Base-by-base conservation (phyloP, 1,284 basidiomycete species). In the Ustilago bromivora region DNA sequence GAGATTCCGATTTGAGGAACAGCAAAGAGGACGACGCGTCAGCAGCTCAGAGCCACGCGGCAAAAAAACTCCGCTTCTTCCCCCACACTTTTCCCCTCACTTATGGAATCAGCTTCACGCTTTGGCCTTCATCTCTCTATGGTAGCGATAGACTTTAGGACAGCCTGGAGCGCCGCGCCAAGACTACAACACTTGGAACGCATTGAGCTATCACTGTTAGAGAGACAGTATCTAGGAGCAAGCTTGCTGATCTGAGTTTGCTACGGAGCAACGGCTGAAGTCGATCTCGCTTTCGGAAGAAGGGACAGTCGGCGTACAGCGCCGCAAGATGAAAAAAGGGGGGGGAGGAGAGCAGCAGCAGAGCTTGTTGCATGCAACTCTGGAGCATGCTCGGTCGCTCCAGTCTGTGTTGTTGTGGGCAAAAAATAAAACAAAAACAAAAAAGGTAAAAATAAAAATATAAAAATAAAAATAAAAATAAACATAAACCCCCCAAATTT, bases 371-470 rank as follows among this genome's bases (percentile, higher is more conserved):
- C 9, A 11, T 51, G 49, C 49, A 51, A 31, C 49, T 32, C 49
- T 31, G 49, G 49, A 34, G 49, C 49, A 51, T n/a, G 28, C 31
- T 51, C 49, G 49, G 49, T 51, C 49, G 49, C 49, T 51, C 49
- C 49, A 51, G 49, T 51, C 8, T 23, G 31, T 51, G 28, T 51
- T 32, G 31, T 51, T 31, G 15, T 31, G 19, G n/a, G 13, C 7
- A 15, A 11, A 41, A 41, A 41, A 41, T 15, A 15, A 15, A 41
- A 17, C 13, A 41, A 15, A 41, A 41, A n/a, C 13, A 7, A 15
- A 41, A 38, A 38, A 3, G 43, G 23, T 41, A 17, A 15, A 11
- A 41, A n/a, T 15, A 41, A 41, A 41, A 41, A 17, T 15, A 41
- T 41, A n/a, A 41, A 41, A 41, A 6, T 41, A 41, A 38, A 38